Percentiles rank a stretch among this genome's conserved stretches.
phyloP scores from a whole-genome alignment of 2,329 filamentous ascomycete species.

The Penicillium freii region DNA sequence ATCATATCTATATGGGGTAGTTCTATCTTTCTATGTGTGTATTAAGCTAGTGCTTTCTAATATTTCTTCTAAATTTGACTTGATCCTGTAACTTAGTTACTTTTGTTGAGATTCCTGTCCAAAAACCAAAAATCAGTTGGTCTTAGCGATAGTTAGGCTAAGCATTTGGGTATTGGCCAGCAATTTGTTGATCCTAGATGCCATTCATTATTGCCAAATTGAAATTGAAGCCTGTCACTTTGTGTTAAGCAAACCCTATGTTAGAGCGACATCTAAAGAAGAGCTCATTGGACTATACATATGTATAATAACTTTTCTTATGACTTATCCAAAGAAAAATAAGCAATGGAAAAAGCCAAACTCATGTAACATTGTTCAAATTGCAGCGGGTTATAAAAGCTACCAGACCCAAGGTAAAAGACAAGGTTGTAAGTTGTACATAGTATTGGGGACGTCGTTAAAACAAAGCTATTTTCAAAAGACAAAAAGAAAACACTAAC shows the following conservation, averaged over 20 bases:
- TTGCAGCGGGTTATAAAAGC: not conserved
- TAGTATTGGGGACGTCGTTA: slow-evolving; percentile 19
- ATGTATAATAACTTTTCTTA: not conserved
- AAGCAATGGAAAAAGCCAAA: not conserved
- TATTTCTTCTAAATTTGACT: not conserved
- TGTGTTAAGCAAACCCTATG: too few relatives aligned
- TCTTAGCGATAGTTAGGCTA: not conserved
- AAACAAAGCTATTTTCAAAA: slow-evolving; percentile 22
- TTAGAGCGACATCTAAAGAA: not conserved
- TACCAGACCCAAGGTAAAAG: not conserved
- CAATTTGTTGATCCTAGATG: not conserved
- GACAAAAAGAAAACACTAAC: slow-evolving; percentile 15
- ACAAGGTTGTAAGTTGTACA: slow-evolving; percentile 16
- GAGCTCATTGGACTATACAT: not conserved
- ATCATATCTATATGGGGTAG: not conserved
- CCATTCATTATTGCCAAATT: not conserved
- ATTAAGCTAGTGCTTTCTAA: not conserved
- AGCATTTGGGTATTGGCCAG: not conserved
- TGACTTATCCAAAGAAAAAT: not conserved
- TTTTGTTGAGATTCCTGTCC: not conserved
- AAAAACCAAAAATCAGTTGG: not conserved
- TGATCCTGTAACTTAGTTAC: not conserved
- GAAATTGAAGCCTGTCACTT: not conserved
- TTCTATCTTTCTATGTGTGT: not conserved
- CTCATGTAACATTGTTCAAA: not conserved